Base-by-base conservation (phyloP, 2,329 filamentous ascomycete species). In the Calonectria honghensis region DNA sequence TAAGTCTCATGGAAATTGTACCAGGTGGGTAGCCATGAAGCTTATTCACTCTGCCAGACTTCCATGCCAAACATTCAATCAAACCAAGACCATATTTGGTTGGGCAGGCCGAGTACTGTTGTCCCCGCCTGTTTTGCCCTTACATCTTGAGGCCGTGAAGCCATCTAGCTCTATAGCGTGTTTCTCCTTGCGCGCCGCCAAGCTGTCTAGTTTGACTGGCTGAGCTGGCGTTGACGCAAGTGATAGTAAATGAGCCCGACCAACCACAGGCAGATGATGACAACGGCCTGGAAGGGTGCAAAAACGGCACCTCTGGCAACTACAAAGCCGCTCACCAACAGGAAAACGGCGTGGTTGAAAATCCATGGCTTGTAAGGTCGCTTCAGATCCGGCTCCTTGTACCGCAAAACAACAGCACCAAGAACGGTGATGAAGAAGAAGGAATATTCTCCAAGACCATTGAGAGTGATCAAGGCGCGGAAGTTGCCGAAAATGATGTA, bases 401-500 rank as follows among this genome's bases (percentile, higher is more conserved):
- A 87, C 16, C 91, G 88, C 54, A 93, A 82, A 20, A 92, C 83
- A 13, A 93, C 85, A 1, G 90, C 88, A 0, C 91, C 91, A 0
- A 92, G 78, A 0, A 93, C 91, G 0, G 91, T 91, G 37, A 92
- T 85, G 79, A 93, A 91, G 84, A 93, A 93, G 82, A 93, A 93
- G 0, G 91, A 89, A 80, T 91, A 93, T 78, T 91, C 90, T 18
- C 89, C 90, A 5, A 91, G 83, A 0, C 90, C 90, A 67, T 91
- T 91, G 76, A 92, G 92, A 0, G 91, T 93, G 14, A 93, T 79
- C 0, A 93, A 87, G 0, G 90, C 89, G 41, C 91, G 88, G 84
- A 93, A 93, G 81, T 87, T 91, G 24, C 91, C 92, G 0, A 92
- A 85, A 1, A 91, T 79, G 39, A 93, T 91, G 81, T 93, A 93